Evolutionary conservation across 257 asterid species (phyloP).

Genomic region (Gentiana straminea): DNA sequence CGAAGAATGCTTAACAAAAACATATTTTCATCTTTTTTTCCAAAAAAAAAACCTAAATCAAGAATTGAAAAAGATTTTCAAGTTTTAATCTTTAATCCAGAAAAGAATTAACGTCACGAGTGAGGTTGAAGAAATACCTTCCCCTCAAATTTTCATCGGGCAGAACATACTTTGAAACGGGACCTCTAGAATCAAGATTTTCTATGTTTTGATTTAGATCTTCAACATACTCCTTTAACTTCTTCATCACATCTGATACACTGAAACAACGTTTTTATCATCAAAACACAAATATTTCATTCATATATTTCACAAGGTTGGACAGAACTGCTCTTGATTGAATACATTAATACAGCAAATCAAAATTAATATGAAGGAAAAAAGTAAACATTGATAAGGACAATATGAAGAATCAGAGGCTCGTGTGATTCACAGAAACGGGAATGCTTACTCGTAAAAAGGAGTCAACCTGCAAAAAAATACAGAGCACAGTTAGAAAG

Average conservation of each 20-base stretch:
- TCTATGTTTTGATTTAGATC: conserved; percentile 80
- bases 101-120: too few relatives aligned
- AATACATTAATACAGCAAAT: background rate
- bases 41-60: background rate
- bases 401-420: background rate
- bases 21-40: background rate
- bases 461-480: conserved; percentile 82
- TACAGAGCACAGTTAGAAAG: conserved; percentile 19
- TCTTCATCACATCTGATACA: conserved; percentile 63
- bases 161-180: conserved; percentile 73
- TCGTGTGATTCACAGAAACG: background rate
- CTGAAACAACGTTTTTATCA: conserved; percentile 26
- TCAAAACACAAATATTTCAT: background rate
- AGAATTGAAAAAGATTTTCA: background rate
- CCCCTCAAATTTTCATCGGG: conserved; percentile 93
- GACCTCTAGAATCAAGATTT: conserved; percentile 60
- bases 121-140: conserved; percentile 36
- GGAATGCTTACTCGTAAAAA: conserved; percentile 57
- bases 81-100: background rate
- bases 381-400: background rate
- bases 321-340: background rate
- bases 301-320: background rate
- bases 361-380: background rate
- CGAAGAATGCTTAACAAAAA: too few relatives aligned
- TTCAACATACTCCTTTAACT: conserved; percentile 65